A percentile compares a stretch with the other conserved stretches of the same genome.
Conservation (phyloP, 2,329 filamentous ascomycete species). For the Pseudopyrenochaeta lycopersici region DNA sequence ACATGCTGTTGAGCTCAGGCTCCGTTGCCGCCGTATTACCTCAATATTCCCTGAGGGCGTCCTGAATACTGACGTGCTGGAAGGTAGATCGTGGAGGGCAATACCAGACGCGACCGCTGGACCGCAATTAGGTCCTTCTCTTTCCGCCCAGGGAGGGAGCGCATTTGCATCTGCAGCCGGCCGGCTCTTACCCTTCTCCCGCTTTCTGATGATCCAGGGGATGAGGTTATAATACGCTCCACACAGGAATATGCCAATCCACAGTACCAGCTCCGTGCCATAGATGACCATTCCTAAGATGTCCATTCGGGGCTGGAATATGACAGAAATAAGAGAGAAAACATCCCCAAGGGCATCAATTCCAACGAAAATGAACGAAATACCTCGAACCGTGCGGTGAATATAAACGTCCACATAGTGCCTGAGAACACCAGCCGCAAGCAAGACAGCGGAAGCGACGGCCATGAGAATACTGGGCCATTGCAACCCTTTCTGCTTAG, state of each 20-base stretch:
- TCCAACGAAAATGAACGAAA: constrained; percentile 75
- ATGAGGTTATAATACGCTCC: constrained; percentile 71
- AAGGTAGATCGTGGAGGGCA: constrained; percentile 61
- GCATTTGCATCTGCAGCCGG: constrained; percentile 1
- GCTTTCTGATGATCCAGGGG: constrained; percentile 62
- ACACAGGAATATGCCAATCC: constrained; percentile 72
- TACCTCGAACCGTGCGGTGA: constrained; percentile 72
- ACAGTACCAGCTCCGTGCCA: constrained; percentile 70
- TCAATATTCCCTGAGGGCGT: constrained; percentile 59
- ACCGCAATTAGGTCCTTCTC: neutral
- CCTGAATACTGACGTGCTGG: constrained; percentile 71
- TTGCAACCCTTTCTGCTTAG: constrained; percentile 54
- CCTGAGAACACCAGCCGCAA: constrained; percentile 71
- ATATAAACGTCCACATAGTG: constrained; percentile 76
- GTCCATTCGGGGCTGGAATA: constrained; percentile 68
- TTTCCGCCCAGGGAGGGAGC: neutral
- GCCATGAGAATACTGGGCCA: constrained; percentile 76
- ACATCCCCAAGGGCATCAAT: constrained; percentile 76
- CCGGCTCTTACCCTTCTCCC: constrained; percentile 25
- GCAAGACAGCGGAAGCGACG: constrained; percentile 67
- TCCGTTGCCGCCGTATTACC: constrained; percentile 32
- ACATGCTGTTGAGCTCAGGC: constrained; percentile 11
- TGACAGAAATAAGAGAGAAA: constrained; percentile 70
- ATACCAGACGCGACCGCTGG: constrained; percentile 32
- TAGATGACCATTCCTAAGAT: constrained; percentile 73